Conservation (phyloP, 177 flowering plant genomes). For the Vitis hybrid region DNA sequence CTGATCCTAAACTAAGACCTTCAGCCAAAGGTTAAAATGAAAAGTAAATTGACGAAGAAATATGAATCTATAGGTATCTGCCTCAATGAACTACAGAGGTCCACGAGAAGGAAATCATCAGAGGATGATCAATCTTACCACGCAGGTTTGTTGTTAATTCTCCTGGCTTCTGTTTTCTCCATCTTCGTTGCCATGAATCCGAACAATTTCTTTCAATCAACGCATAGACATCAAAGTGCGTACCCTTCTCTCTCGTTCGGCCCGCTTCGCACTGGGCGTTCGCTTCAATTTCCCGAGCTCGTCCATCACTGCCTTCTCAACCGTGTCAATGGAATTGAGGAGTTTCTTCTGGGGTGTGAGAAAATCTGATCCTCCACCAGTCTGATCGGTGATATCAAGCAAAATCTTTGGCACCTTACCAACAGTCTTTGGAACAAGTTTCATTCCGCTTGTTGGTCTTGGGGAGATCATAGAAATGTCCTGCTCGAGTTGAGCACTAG, state of each 20-base stretch:
- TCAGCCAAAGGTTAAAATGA: slow-evolving; percentile 24
- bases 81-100: slow-evolving; percentile 5
- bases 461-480: slow-evolving; percentile 30
- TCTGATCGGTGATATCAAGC: slow-evolving; percentile 26
- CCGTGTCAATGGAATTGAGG: slow-evolving; percentile 58
- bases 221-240: slow-evolving; percentile 79
- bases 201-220: slow-evolving; percentile 26
- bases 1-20: slow-evolving; percentile 25
- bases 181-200: slow-evolving; percentile 3
- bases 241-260: slow-evolving; percentile 56
- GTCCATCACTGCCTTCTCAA: slow-evolving; percentile 63
- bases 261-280: slow-evolving; percentile 64
- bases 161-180: slow-evolving; percentile 9
- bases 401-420: slow-evolving; percentile 37
- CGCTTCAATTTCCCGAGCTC: slow-evolving; percentile 51
- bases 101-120: slow-evolving; percentile 26
- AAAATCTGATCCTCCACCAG: slow-evolving; percentile 29
- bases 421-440: slow-evolving; percentile 19
- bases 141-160: slow-evolving; percentile 9
- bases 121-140: slow-evolving; percentile 30
- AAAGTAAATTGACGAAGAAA: slow-evolving; percentile 1
- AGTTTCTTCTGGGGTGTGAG: slow-evolving; percentile 81
- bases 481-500: slow-evolving; percentile 47
- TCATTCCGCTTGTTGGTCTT: slow-evolving; percentile 18
- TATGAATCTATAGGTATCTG: background rate